A percentile compares a stretch with the other conserved stretches of the same genome.
Conservation (phyloP, 306 rosid genomes). For the Castanea crenata region DNA sequence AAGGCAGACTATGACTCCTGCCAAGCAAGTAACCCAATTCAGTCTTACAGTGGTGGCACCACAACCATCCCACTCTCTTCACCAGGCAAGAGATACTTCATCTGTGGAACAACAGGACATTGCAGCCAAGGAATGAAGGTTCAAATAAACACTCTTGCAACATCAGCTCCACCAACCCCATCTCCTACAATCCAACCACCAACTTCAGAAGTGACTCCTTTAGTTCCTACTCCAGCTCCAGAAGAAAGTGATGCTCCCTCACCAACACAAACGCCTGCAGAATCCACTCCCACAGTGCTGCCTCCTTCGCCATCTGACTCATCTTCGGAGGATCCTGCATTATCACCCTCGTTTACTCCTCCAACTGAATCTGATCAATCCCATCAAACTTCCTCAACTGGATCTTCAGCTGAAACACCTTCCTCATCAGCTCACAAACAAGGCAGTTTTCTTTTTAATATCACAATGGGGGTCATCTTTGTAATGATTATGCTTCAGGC, state of each 20-base stretch:
- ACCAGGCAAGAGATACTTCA: constrained; percentile 77
- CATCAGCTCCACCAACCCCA: constrained; percentile 31
- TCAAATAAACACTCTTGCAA: constrained; percentile 60
- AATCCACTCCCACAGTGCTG: constrained; percentile 10
- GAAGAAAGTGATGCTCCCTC: constrained; percentile 19
- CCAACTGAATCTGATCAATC: constrained; percentile 32
- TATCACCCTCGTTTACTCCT: constrained; percentile 40
- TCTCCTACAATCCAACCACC: constrained; percentile 32
- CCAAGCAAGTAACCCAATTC: constrained; percentile 43
- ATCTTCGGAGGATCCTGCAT: background rate
- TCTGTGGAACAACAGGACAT: constrained; percentile 72
- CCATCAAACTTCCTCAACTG: constrained; percentile 29
- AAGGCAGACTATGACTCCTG: constrained; percentile 72
- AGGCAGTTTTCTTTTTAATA: constrained; percentile 24
- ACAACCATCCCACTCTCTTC: constrained; percentile 60
- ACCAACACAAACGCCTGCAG: constrained; percentile 35
- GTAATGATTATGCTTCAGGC: constrained; percentile 36
- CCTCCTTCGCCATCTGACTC: constrained; percentile 10
- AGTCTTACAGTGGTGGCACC: constrained; percentile 57
- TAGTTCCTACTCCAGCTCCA: constrained; percentile 39
- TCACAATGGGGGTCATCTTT: constrained; percentile 35
- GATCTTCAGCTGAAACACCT: constrained; percentile 35
- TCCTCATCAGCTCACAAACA: constrained; percentile 32
- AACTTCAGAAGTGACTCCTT: constrained; percentile 12
- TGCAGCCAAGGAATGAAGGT: constrained; percentile 80